phyloP scores from a whole-genome alignment of 1,284 basidiomycete genomes.

The Leccinum fallax region DNA sequence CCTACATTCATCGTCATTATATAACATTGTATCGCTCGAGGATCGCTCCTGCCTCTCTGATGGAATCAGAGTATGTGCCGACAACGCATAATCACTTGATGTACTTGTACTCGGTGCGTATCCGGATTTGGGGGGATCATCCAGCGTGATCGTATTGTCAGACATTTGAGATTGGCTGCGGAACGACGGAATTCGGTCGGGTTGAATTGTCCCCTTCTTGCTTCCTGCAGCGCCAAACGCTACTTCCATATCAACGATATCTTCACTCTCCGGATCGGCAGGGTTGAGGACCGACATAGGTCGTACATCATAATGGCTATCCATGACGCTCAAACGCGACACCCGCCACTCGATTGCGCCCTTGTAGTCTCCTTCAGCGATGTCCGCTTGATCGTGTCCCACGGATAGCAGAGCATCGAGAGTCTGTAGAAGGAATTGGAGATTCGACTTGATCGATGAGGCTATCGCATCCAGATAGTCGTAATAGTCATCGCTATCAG shows the following conservation, averaged over 20 bases:
- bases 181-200: constrained; percentile 31
- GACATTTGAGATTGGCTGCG: constrained; percentile 39
- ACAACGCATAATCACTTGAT: constrained; percentile 31
- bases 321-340: constrained; percentile 64
- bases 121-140: constrained; percentile 28
- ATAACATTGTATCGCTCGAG: constrained; percentile 27
- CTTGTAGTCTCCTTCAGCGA: constrained; percentile 66
- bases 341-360: constrained; percentile 74
- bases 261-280: constrained; percentile 49
- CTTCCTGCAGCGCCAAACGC: constrained; percentile 46
- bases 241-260: constrained; percentile 62
- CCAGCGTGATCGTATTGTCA: constrained; percentile 37
- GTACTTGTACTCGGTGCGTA: constrained; percentile 22
- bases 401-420: constrained; percentile 61
- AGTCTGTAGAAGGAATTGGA: constrained; percentile 56
- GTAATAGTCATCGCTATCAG: constrained; percentile 42
- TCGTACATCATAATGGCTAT: constrained; percentile 47
- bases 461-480: constrained; percentile 52
- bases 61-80: constrained; percentile 27
- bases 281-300: constrained; percentile 40
- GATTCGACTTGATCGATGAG: constrained; percentile 54
- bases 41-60: constrained; percentile 25
- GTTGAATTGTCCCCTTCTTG: constrained; percentile 26
- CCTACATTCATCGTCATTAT: constrained; percentile 42
- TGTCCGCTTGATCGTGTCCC: constrained; percentile 69